A percentile compares a stretch with the other conserved stretches of the same genome.
Conservation (phyloP, 345 rosid genomes). For the Gossypium australe region DNA sequence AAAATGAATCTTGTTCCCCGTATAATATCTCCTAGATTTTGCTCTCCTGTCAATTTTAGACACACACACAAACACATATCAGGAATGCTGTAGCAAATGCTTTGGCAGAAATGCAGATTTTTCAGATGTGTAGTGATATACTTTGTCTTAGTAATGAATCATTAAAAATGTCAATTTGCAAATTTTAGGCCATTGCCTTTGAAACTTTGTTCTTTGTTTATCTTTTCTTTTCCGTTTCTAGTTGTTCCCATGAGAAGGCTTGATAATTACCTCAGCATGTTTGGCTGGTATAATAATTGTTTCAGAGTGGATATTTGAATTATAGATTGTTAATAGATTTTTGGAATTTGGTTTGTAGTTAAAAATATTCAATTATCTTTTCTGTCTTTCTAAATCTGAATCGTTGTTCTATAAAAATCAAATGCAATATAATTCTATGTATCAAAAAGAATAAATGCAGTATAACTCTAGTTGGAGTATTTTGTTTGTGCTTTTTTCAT, state of each 20-base stretch:
- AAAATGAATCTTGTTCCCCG: neutral
- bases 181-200: neutral
- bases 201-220: neutral
- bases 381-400: neutral
- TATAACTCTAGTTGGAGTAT: neutral
- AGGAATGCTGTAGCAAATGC: neutral
- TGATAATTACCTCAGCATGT: neutral
- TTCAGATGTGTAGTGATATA: neutral
- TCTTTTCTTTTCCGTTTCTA: neutral
- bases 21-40: neutral
- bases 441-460: neutral
- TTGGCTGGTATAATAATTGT: neutral
- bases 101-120: conserved; percentile 3
- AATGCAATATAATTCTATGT: neutral
- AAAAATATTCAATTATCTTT: neutral
- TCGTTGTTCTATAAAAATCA: neutral
- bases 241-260: neutral
- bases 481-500: conserved; percentile 5
- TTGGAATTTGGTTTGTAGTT: conserved; percentile 2
- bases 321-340: neutral
- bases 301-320: neutral
- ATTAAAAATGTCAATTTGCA: neutral
- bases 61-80: too few relatives aligned
- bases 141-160: neutral
- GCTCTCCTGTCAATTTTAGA: neutral